phyloP scores from a whole-genome alignment of 345 rosid genomes.

The Gossypium rotundifolium region DNA sequence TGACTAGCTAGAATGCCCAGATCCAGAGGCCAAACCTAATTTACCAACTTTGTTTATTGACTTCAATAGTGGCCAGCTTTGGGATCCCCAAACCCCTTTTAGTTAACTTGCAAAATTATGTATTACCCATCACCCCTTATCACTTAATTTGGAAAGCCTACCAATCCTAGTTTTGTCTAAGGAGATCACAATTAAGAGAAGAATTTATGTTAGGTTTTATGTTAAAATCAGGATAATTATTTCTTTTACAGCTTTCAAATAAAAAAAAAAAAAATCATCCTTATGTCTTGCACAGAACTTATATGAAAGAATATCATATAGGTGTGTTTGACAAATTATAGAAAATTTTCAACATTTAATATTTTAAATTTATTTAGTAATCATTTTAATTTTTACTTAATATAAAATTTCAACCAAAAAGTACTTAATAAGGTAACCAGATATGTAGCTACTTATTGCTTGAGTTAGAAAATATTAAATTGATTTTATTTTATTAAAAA shows the following conservation, averaged over 20 bases:
- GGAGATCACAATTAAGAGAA: background rate
- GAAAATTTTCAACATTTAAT: no score
- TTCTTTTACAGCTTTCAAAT: no score
- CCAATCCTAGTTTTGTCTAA: background rate
- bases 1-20: slow-evolving; percentile 28
- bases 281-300: background rate
- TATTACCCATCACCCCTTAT: slow-evolving; percentile 7
- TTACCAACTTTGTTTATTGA: slow-evolving; percentile 25
- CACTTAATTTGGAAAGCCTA: slow-evolving; percentile 32
- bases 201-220: no score
- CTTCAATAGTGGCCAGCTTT: slow-evolving; percentile 26
- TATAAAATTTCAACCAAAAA: no score
- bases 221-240: no score
- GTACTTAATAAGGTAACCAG: no score
- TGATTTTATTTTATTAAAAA: no score
- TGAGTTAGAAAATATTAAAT: no score
- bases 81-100: background rate
- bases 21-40: slow-evolving; percentile 36
- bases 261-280: background rate
- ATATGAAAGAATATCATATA: background rate
- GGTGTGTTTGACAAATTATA: no score
- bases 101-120: background rate
- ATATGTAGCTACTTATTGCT: no score
- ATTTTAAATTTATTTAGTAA: no score
- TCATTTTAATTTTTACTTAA: no score